Percentiles rank a stretch among this genome's conserved stretches.
Conservation (phyloP, 2,329 filamentous ascomycete species). For the Ophioceras dolichostomum region DNA sequence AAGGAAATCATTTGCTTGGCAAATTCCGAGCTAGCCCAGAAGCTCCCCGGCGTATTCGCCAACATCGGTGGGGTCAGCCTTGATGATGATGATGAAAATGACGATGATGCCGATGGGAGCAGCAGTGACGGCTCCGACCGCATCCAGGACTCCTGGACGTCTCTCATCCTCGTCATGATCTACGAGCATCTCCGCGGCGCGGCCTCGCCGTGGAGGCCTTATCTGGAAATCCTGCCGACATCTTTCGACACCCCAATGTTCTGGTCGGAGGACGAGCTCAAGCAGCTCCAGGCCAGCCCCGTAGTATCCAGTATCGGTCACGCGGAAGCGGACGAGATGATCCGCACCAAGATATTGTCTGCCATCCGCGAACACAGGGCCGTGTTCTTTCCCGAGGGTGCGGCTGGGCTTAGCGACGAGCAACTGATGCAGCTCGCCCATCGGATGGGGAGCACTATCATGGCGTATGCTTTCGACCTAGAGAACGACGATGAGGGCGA, state of each 20-base stretch:
- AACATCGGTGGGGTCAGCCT: conserved; percentile 11
- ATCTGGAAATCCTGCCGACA: conserved; percentile 61
- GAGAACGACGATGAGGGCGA: conserved; percentile 30
- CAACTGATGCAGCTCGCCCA: conserved; percentile 48
- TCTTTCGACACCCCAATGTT: conserved; percentile 83
- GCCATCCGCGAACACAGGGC: conserved; percentile 30
- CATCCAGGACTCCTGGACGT: conserved; percentile 39
- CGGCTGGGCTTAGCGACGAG: conserved; percentile 25
- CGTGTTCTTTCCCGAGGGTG: conserved; percentile 29
- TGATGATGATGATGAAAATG: conserved; percentile 20
- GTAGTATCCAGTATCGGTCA: conserved; percentile 69
- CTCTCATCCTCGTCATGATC: conserved; percentile 65
- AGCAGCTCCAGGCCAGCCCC: conserved; percentile 63
- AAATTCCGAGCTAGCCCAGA: conserved; percentile 55
- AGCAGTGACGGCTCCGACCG: conserved; percentile 12
- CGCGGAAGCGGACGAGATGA: conserved; percentile 56
- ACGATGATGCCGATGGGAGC: conserved; percentile 25
- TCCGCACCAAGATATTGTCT: conserved; percentile 42
- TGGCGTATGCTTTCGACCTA: conserved; percentile 88
- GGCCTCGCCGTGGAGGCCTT: conserved; percentile 61
- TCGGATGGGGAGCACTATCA: conserved; percentile 76
- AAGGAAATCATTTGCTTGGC: conserved; percentile 56
- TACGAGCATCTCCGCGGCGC: conserved; percentile 54
- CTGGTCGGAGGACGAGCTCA: conserved; percentile 61
- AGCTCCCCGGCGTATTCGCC: conserved; percentile 42